Percentiles rank a stretch among this genome's conserved stretches.
These are phyloP conservation scores for Blastobotrys muscicola DNA, from an alignment of 805 yeast genomes.

Conservation along the genomic window DNA sequence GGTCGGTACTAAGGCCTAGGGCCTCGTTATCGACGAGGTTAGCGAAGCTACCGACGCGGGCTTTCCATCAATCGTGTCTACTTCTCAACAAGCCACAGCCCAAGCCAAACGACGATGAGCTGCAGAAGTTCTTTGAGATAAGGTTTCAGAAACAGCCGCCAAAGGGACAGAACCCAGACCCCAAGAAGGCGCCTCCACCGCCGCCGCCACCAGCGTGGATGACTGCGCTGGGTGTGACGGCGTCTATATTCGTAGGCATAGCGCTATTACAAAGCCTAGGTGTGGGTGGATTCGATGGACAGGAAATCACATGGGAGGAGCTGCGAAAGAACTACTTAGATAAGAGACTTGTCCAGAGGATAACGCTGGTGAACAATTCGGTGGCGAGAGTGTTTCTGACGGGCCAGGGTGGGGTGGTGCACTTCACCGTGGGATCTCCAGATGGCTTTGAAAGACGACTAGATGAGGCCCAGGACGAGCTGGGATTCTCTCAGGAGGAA, in stretches of 20 bases:
- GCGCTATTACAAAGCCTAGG: constrained; percentile 2
- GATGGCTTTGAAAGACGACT: constrained; percentile 79
- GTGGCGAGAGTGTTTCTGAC: constrained; percentile 59
- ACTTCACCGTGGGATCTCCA: constrained; percentile 79
- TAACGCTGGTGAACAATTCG: constrained; percentile 68
- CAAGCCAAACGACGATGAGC: not conserved
- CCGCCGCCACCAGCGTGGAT: constrained; percentile 4
- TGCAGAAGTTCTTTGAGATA: not conserved
- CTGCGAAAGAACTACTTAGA: constrained; percentile 67
- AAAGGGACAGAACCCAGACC: constrained; percentile 1
- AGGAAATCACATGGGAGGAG: constrained; percentile 84
- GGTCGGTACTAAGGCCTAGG: no score
- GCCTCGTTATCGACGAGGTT: no score
- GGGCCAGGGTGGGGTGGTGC: constrained; percentile 47
- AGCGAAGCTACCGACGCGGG: no score
- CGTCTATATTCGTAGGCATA: not conserved
- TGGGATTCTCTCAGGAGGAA: constrained; percentile 49
- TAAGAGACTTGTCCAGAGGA: constrained; percentile 63
- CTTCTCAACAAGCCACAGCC: not conserved
- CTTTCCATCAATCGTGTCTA: not conserved
- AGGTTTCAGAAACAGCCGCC: not conserved
- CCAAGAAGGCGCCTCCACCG: not conserved
- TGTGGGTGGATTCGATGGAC: constrained; percentile 3
- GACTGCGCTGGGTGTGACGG: constrained; percentile 4
- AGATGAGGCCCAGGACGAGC: constrained; percentile 63